Conservation (phyloP, 257 asterid species). For the Solanum chaucha region DNA sequence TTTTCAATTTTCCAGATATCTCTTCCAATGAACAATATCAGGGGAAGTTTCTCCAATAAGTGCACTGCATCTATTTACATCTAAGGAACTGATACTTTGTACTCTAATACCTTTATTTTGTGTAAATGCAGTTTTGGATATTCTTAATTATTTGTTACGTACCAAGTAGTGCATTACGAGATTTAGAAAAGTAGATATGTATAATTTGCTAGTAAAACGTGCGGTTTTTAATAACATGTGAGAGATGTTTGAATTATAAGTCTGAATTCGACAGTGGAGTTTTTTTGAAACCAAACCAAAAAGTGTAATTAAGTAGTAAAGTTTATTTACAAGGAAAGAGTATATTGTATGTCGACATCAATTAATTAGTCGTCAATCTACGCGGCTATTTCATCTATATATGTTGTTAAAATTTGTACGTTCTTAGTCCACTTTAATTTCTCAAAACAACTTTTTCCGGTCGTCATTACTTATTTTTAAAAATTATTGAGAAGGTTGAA, state of each 20-base stretch:
- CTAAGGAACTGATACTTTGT: conserved; percentile 4
- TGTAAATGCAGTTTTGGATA: neutral
- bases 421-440: neutral
- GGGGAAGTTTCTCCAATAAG: conserved; percentile 40
- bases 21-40: conserved; percentile 22
- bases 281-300: neutral
- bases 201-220: neutral
- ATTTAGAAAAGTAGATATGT: neutral
- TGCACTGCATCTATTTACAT: conserved; percentile 41
- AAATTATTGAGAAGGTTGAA: neutral
- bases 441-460: neutral
- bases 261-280: neutral
- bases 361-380: neutral
- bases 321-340: neutral
- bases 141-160: neutral
- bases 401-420: neutral
- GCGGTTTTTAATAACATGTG: neutral
- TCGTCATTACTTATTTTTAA: neutral
- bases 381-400: neutral
- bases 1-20: conserved; percentile 30
- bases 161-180: neutral
- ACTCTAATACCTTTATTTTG: neutral
- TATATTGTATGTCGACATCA: neutral
- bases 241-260: neutral
- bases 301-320: neutral